phyloP scores from a whole-genome alignment of 108 stramenopile genomes.

The Aurantiochytrium sp. region DNA sequence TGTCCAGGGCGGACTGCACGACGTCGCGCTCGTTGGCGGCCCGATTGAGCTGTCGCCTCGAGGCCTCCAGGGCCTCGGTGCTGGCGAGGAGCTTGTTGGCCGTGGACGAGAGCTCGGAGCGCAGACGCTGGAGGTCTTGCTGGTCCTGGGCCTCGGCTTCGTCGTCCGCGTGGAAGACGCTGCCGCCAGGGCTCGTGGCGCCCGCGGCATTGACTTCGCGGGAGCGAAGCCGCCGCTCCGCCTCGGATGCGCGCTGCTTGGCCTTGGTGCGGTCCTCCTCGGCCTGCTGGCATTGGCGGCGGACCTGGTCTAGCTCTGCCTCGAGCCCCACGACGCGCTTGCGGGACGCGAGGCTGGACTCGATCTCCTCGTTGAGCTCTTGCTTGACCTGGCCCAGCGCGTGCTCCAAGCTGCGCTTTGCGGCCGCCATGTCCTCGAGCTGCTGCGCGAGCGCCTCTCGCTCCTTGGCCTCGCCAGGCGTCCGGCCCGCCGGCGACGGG shows the following conservation, averaged over 20 bases:
- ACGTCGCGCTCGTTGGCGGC: not conserved
- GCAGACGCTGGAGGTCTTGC: not conserved
- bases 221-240: not conserved
- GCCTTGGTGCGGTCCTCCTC: not conserved
- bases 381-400: not conserved
- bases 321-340: slow-evolving; percentile 4
- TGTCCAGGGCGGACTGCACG: not conserved
- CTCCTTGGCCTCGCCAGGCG: not conserved
- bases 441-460: not conserved
- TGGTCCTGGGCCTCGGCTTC: not conserved
- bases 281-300: not conserved
- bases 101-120: not conserved
- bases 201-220: not conserved
- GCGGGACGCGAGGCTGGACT: not conserved
- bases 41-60: not conserved
- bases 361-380: slow-evolving; percentile 14
- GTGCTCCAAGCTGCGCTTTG: not conserved
- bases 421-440: not conserved
- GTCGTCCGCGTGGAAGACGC: too few relatives aligned
- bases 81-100: not conserved
- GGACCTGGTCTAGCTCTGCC: not conserved
- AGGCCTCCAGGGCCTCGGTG: not conserved
- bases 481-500: too few relatives aligned
- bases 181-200: too few relatives aligned
- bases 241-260: not conserved